Evolutionary conservation across 78 protist species (phyloP), one percentile per base, ranked within the genome.

Genomic region (Dictyostelium brefeldianum): DNA sequence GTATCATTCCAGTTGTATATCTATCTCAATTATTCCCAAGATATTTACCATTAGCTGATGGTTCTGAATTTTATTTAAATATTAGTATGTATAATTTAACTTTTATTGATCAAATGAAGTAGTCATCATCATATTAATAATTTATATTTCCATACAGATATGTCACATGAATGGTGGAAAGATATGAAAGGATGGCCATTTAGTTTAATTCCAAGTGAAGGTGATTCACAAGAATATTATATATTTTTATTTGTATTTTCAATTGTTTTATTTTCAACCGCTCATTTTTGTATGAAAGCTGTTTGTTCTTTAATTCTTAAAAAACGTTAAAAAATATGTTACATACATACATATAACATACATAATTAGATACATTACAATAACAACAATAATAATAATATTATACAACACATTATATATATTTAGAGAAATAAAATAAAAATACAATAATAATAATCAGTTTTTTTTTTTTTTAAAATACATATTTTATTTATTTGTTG

Each of bases 181-280:
- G 93, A 87, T 87, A 57, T 87, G 29, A 64, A 47, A 64, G 93
- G 93, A 4, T 87, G 84, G 84, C 93, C 93, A 78, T 87, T 74
- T 15, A 25, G 47, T 46, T 64, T 77, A 20, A 87, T 87, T n/a
- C 93, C 93, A 64, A 18, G 43, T 0, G 84, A 83, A 64, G 10
- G 43, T 0, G 84, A 64, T 8, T 10, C 54, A 20, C 2, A 12
- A 4, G 48, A 56, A 62, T 87, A 87, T 27, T 22, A 54, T 31
- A n/a, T 50, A 31, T 87, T 87, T 54, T 77, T 87, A 20, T 43
- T 50, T n/a, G 12, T 18, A 11, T 77, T 87, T n/a, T 56, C 78
- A 27, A 46, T 56, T 0, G 62, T 65, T 4, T 51, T 87, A 29
- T 87, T 87, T 43, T 7, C 50, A 25, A 82, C 79, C 9, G 54